phyloP scores from a whole-genome alignment of 2,329 filamentous ascomycete genomes.

The Aureobasidium mangrovei region DNA sequence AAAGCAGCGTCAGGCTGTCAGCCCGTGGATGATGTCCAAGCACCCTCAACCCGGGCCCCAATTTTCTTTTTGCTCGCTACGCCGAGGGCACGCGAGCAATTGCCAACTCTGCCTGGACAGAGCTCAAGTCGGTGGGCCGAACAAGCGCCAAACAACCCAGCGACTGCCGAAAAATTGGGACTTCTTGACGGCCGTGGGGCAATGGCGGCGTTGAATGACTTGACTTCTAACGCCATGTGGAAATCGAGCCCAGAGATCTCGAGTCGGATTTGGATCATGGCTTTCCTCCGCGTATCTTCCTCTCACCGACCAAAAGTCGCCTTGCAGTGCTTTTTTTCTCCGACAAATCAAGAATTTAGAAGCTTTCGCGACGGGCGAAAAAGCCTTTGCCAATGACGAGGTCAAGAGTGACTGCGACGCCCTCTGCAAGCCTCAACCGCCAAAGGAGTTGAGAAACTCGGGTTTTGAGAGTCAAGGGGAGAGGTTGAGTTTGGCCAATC shows the following conservation, averaged over 20 bases:
- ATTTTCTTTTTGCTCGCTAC: constrained; percentile 6
- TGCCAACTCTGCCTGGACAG: constrained; percentile 7
- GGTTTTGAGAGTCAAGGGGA: background rate
- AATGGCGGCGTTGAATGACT: background rate
- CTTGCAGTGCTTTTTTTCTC: background rate
- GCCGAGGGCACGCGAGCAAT: constrained; percentile 9
- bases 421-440: constrained; percentile 10
- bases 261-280: background rate
- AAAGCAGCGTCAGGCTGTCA: background rate
- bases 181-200: constrained; percentile 5
- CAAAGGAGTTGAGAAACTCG: constrained; percentile 4
- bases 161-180: background rate
- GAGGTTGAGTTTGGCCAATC: background rate
- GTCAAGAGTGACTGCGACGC: background rate
- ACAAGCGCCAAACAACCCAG: constrained; percentile 11
- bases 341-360: background rate
- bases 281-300: background rate
- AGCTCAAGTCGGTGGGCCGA: constrained; percentile 8
- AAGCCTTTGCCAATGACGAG: constrained; percentile 4
- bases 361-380: background rate
- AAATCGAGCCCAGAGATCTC: background rate
- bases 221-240: constrained; percentile 3
- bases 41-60: constrained; percentile 4
- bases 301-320: background rate
- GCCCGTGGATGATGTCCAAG: constrained; percentile 1